Evolutionary conservation across 192 early-diverging fungal species (phyloP).

Genomic region (Diversispora epigaea): DNA sequence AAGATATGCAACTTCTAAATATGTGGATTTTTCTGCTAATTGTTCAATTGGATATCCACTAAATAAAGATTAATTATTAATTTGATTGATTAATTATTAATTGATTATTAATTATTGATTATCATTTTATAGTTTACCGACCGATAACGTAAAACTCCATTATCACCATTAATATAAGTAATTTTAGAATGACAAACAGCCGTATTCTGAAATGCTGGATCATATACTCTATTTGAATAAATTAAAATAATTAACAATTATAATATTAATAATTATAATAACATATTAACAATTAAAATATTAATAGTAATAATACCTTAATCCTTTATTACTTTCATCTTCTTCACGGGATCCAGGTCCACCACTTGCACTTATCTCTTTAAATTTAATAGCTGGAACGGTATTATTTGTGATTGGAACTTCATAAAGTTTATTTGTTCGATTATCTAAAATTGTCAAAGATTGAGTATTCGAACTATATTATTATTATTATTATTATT

Average conservation of each 20-base stretch:
- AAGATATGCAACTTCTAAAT: slow-evolving; percentile 68
- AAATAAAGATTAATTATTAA: not conserved
- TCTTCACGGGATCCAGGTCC: slow-evolving; percentile 23
- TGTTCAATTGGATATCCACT: slow-evolving; percentile 68
- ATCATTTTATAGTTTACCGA: not conserved
- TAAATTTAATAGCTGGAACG: slow-evolving; percentile 43
- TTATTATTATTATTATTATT: not conserved
- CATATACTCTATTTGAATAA: slow-evolving; percentile 24
- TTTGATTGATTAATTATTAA: not conserved
- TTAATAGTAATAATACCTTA: slow-evolving; percentile 2
- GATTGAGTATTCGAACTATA: slow-evolving; percentile 46
- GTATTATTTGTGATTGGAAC: slow-evolving; percentile 53
- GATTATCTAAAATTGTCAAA: slow-evolving; percentile 64
- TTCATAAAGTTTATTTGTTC: slow-evolving; percentile 61
- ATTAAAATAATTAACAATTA: not conserved
- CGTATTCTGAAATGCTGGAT: slow-evolving; percentile 61
- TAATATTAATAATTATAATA: not conserved
- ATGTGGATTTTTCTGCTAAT: slow-evolving; percentile 60
- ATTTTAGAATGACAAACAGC: slow-evolving; percentile 64
- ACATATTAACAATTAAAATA: not conserved
- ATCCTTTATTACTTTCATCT: slow-evolving; percentile 34
- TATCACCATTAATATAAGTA: slow-evolving; percentile 67
- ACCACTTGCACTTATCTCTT: slow-evolving; percentile 29
- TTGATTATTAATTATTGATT: not conserved
- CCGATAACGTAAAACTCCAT: slow-evolving; percentile 59